Base-by-base conservation (phyloP, 2,329 filamentous ascomycete genomes). In the Chrysoporthe austroafricana region DNA sequence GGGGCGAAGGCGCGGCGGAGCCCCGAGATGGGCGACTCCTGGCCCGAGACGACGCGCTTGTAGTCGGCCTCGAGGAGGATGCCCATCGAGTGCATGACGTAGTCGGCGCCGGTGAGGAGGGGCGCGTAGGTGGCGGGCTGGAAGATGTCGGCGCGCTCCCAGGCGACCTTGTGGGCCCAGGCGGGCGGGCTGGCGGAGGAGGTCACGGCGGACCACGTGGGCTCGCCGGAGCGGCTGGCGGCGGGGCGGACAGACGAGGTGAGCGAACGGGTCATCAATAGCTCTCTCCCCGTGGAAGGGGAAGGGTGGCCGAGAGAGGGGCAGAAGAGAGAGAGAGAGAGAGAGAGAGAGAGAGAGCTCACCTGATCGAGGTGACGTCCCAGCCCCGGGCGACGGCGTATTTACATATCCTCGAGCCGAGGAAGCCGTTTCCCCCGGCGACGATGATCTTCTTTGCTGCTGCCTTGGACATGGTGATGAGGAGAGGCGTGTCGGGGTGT, bases 41-140 rank as follows among this genome's bases (percentile, higher is more conserved):
- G 89, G 62, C 96, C 96, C 26, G 89, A 90, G 36, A 99, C 77
- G 18, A 97, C 90, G 73, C 91, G 92, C 81, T 99, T 99, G 87
- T 99, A 99, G 83, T 99, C 96, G 62, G 94, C 94, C 82, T 99
- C 96, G 11, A 99, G 87, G 21, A 99, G 85, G 74, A 99, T 97
- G 11, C 96, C 96, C 91, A 98, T 94, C 75, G 87, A 93, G 84
- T 99, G 96, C 59, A 99, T 91, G 36, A 98, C 94, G 66, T 90
- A 94, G 77, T 93, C 88, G 70, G 94, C 92, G 66, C 87, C 88
- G 72, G 88, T 86, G 70, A 99, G 87, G 60, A 95, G 87, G 0
- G 90, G 82, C 9, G 86, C 87, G 81, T 97, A 99, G 21, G 91
- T 91, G 0, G 86, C 82, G 0, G 96, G 95, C 69, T 91, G 88